These are phyloP conservation scores for Penicillium egyptiacum DNA, from an alignment of 495 filamentous ascomycete genomes.

Conservation along the genomic window DNA sequence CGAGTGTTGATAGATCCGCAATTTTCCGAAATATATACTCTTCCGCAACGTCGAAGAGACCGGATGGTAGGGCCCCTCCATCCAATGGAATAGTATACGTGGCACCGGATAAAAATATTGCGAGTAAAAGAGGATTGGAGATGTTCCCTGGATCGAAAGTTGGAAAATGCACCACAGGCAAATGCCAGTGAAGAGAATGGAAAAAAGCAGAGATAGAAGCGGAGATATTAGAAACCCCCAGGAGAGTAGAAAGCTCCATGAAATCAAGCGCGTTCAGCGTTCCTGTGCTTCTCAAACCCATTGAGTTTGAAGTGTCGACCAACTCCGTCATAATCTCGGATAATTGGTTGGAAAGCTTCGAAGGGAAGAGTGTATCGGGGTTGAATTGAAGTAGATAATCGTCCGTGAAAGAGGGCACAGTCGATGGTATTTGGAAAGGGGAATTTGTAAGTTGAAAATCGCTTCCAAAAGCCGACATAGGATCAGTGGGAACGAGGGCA, in stretches of 20 bases:
- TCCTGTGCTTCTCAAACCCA: slow-evolving; percentile 15
- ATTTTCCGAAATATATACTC: slow-evolving; percentile 40
- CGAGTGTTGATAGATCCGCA: slow-evolving; percentile 20
- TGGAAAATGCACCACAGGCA: slow-evolving; percentile 43
- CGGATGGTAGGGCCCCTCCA: slow-evolving; percentile 23
- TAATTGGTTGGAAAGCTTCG: slow-evolving; percentile 34
- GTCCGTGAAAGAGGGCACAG: slow-evolving; percentile 14
- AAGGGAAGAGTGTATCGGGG: slow-evolving; percentile 24
- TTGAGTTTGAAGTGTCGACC: slow-evolving; percentile 37
- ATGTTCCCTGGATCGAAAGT: slow-evolving; percentile 38
- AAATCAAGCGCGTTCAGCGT: slow-evolving; percentile 21
- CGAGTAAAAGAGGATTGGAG: slow-evolving; percentile 35
- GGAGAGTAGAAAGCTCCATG: slow-evolving; percentile 26
- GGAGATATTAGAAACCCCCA: slow-evolving; percentile 35
- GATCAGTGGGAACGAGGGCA: slow-evolving; percentile 29
- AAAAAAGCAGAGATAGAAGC: slow-evolving; percentile 42
- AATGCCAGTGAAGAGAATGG: slow-evolving; percentile 41
- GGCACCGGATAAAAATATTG: slow-evolving; percentile 40
- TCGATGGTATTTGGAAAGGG: slow-evolving; percentile 16
- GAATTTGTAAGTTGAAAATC: slow-evolving; percentile 18
- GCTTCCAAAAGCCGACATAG: slow-evolving; percentile 16
- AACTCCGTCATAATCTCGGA: slow-evolving; percentile 32
- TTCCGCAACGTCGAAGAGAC: slow-evolving; percentile 40
- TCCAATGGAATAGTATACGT: slow-evolving; percentile 30
- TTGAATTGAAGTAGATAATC: slow-evolving; percentile 26